Percentiles rank a stretch among this genome's conserved stretches.
Evolutionary conservation across 2,329 filamentous ascomycete genomes (phyloP).

Genomic region (Rhexocercosporidium sp.): DNA sequence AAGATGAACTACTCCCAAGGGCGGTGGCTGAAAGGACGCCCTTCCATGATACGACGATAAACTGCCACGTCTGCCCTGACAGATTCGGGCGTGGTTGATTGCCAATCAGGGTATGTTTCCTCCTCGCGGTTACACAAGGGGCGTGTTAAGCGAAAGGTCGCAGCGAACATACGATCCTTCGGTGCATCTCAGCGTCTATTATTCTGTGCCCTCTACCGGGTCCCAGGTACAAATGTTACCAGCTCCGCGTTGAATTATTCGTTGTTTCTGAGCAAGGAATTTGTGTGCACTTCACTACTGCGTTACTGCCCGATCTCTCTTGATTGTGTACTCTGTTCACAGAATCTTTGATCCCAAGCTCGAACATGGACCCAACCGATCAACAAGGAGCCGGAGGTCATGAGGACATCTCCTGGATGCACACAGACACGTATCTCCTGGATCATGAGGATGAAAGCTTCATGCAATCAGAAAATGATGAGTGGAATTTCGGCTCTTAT

Average conservation of each 20-base stretch:
- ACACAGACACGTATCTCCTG: background rate
- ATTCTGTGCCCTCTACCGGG: background rate
- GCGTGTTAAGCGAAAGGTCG: background rate
- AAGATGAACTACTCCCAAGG: too few relatives aligned
- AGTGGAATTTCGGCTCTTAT: background rate
- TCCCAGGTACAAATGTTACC: background rate
- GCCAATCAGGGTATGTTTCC: background rate
- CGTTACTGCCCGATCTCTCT: background rate
- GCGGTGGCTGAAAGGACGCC: too few relatives aligned
- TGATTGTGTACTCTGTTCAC: background rate
- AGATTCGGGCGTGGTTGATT: background rate
- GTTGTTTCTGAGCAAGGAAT: background rate
- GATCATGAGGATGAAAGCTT: background rate
- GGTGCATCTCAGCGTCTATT: background rate
- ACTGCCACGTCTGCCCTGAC: background rate
- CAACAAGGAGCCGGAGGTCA: background rate
- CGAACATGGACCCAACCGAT: background rate
- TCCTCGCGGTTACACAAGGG: background rate
- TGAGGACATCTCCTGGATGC: background rate
- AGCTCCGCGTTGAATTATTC: background rate
- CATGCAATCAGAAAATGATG: background rate
- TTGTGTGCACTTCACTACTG: background rate
- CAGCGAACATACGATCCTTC: background rate
- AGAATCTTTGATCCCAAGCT: background rate
- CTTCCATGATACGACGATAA: background rate